phyloP scores from a whole-genome alignment of 257 asterid genomes.

The Paulownia fortunei region DNA sequence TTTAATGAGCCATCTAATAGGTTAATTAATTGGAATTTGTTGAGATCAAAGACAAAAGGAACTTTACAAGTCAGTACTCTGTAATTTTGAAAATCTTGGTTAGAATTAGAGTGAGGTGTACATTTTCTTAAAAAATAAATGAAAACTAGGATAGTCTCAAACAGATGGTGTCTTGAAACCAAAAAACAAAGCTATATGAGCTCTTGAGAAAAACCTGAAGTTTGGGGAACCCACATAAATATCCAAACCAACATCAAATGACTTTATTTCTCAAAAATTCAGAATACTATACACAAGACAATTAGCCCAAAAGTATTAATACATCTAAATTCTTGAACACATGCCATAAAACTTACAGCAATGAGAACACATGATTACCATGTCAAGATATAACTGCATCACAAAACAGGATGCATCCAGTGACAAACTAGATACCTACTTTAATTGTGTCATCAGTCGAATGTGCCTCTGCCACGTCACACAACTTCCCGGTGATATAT shows the following conservation, averaged over 20 bases:
- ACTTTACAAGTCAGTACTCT: background rate
- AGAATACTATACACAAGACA: background rate
- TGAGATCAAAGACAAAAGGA: background rate
- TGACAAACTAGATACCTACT: constrained; percentile 41
- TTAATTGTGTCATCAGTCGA: constrained; percentile 69
- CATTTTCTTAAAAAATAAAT: background rate
- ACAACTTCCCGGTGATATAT: constrained; percentile 74
- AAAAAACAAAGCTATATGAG: background rate
- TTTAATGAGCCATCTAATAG: background rate
- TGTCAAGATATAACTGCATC: constrained; percentile 11
- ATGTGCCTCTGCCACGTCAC: constrained; percentile 85
- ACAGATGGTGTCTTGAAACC: background rate
- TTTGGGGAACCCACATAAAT: background rate
- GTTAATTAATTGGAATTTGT: background rate
- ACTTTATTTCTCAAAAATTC: background rate
- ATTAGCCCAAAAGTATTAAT: background rate
- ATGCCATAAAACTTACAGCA: background rate
- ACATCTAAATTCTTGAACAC: background rate
- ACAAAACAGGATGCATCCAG: background rate
- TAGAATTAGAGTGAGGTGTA: background rate
- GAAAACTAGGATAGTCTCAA: background rate
- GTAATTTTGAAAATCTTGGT: background rate
- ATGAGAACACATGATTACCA: background rate
- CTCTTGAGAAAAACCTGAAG: background rate
- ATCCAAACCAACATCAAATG: background rate